Conservation (phyloP, 805 yeast genomes). For the Metschnikowia continentalis region DNA sequence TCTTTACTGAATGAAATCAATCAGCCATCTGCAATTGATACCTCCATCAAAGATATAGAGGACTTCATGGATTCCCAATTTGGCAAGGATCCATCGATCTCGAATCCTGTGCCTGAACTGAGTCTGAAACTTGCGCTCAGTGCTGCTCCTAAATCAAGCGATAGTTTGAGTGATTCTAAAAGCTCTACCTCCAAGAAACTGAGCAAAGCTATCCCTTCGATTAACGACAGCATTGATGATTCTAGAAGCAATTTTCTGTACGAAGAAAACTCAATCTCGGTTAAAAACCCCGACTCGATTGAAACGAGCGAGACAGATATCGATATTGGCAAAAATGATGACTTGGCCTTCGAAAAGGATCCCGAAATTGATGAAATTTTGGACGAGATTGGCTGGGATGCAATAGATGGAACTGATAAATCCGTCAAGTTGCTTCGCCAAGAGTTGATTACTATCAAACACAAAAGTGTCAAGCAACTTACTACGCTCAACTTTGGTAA, state of each 20-base stretch:
- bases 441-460: slow-evolving; percentile 61
- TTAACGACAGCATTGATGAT: slow-evolving; percentile 1
- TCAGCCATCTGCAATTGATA: slow-evolving; percentile 21
- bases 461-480: slow-evolving; percentile 51
- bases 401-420: slow-evolving; percentile 57
- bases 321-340: slow-evolving; percentile 1
- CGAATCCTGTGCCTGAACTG: background rate
- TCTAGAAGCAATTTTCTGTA: slow-evolving; percentile 7
- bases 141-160: background rate
- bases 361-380: slow-evolving; percentile 60
- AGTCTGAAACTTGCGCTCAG: background rate
- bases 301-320: background rate
- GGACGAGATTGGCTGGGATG: slow-evolving; percentile 75
- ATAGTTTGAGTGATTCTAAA: slow-evolving; percentile 5
- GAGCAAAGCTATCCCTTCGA: background rate
- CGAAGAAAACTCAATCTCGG: slow-evolving; percentile 4
- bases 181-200: slow-evolving; percentile 2
- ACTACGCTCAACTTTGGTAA: slow-evolving; percentile 34
- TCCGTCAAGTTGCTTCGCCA: slow-evolving; percentile 54
- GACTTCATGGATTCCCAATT: slow-evolving; percentile 36
- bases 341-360: slow-evolving; percentile 26
- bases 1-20: slow-evolving; percentile 2
- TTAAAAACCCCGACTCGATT: background rate
- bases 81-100: slow-evolving; percentile 3
- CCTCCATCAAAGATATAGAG: slow-evolving; percentile 39